Base-by-base conservation (phyloP, 2,329 filamentous ascomycete species). In the Karstenula rhodostoma region DNA sequence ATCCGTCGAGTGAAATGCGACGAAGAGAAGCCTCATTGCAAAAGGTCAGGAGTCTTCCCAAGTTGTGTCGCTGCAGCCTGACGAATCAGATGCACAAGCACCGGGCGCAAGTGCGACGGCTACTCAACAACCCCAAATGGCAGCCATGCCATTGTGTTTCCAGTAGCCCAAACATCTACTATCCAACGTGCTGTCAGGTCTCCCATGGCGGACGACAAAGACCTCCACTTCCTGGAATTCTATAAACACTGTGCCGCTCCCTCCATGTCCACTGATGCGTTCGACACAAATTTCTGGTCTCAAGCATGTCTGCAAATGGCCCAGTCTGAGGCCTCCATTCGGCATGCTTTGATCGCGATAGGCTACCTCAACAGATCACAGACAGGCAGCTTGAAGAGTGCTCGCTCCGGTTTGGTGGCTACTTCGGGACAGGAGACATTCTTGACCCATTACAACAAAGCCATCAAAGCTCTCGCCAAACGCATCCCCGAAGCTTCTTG, bases 341-440 rank as follows among this genome's bases (percentile, higher is more conserved):
- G 77, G 9, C 80, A 83, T 63, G 80, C 81, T 3, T 59, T 82
- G 22, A 72, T 82, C 4, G 80, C 81, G 12, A 63, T 83, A 4
- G 75, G 77, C 5, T 78, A 78, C 13, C 72, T 78, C 0, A 77
- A 67, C 43, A 63, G 68, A 53, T 66, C 58, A 52, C 57, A 71
- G 29, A 54, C 66, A 8, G 68, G 66, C 1, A 73, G 61, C 43
- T 58, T 72, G 54, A 71, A 67, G 25, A 63, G 65, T 51, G 64
- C 67, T 56, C 61, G 63, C 19, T 57, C 61, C 5, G 58, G 46
- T 3, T 56, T 65, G n/a, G 55, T 37, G 9, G 57, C 53, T 15
- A 57, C 58, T 15, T 37, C 57, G 4, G 59, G 60, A 4, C 64
- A 57, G 10, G 70, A 67, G 17, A 74, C 74, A 10, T 70, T 77